Evolutionary conservation across 768 basidiomycete species (phyloP).

Genomic region (Psilocybe cubensis): DNA sequence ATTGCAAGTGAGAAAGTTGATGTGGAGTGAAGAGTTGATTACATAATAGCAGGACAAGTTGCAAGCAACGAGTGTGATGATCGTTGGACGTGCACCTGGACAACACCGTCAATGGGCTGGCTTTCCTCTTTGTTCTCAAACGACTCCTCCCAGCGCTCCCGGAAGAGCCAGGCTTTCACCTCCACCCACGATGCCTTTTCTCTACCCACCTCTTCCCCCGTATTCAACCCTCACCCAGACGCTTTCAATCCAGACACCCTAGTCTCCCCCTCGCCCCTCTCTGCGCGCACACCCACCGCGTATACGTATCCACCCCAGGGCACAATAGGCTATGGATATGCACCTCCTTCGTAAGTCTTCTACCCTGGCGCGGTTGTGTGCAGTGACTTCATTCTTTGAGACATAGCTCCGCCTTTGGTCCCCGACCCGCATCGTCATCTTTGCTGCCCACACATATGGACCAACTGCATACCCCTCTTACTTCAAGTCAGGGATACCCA

Average conservation of each 20-base stretch:
- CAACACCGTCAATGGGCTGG: conserved; percentile 64
- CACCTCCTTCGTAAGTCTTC: conserved; percentile 56
- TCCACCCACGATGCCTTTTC: conserved; percentile 90
- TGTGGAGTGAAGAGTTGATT: conserved; percentile 3
- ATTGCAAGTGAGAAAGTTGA: neutral
- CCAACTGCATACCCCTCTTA: conserved; percentile 45
- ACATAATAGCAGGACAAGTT: conserved; percentile 2
- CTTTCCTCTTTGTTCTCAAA: conserved; percentile 66
- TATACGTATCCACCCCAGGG: conserved; percentile 84
- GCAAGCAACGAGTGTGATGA: neutral
- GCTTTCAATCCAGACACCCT: conserved; percentile 61
- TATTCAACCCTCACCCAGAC: conserved; percentile 54
- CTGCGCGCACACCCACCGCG: conserved; percentile 44
- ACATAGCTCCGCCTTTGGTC: conserved; percentile 40
- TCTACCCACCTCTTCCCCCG: conserved; percentile 75
- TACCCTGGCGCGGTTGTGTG: neutral
- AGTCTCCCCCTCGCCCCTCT: conserved; percentile 50
- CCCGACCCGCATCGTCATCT: conserved; percentile 52
- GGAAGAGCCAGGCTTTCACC: conserved; percentile 69
- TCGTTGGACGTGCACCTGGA: conserved; percentile 12
- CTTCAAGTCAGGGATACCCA: conserved; percentile 61
- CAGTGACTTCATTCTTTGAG: conserved; percentile 20
- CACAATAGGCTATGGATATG: conserved; percentile 58
- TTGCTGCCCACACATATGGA: conserved; percentile 73
- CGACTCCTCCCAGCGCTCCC: conserved; percentile 47